Percentiles rank a stretch among this genome's conserved stretches.
These are phyloP conservation scores for Pseudonitzschia multistriata DNA, from an alignment of 108 stramenopile genomes.

Conservation along the genomic window DNA sequence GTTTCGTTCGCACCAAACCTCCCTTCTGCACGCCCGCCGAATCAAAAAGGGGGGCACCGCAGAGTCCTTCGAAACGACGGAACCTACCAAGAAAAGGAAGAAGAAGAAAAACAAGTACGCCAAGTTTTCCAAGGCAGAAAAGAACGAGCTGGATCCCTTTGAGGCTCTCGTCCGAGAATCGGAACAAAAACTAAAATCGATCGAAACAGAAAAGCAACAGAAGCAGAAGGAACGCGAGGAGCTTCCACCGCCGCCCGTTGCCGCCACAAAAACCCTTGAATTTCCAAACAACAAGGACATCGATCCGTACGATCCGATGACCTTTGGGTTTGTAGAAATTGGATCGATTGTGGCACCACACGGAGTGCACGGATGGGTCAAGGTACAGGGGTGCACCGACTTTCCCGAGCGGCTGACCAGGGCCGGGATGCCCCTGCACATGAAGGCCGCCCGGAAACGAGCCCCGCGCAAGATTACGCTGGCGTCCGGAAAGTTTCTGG, in stretches of 20 bases:
- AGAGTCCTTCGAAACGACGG: neutral
- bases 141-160: conserved; percentile 55
- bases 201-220: conserved; percentile 28
- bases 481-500: conserved; percentile 46
- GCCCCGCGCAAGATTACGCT: conserved; percentile 69
- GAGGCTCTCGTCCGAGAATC: conserved; percentile 60
- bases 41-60: neutral
- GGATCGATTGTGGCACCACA: conserved; percentile 76
- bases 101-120: conserved; percentile 81
- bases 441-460: conserved; percentile 68
- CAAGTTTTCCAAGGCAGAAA: conserved; percentile 61
- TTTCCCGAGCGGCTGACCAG: conserved; percentile 60
- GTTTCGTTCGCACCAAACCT: neutral
- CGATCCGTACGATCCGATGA: conserved; percentile 86
- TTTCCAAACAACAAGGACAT: conserved; percentile 76
- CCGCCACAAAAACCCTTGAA: conserved; percentile 9
- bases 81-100: conserved; percentile 10
- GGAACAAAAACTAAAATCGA: conserved; percentile 38
- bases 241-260: conserved; percentile 31
- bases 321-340: conserved; percentile 81
- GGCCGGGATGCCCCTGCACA: conserved; percentile 58
- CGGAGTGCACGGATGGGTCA: conserved; percentile 77
- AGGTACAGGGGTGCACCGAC: conserved; percentile 62
- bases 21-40: neutral
- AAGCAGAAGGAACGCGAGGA: conserved; percentile 1